phyloP scores from a whole-genome alignment of 2,329 filamentous ascomycete species.

The Aspergillus sp. region DNA sequence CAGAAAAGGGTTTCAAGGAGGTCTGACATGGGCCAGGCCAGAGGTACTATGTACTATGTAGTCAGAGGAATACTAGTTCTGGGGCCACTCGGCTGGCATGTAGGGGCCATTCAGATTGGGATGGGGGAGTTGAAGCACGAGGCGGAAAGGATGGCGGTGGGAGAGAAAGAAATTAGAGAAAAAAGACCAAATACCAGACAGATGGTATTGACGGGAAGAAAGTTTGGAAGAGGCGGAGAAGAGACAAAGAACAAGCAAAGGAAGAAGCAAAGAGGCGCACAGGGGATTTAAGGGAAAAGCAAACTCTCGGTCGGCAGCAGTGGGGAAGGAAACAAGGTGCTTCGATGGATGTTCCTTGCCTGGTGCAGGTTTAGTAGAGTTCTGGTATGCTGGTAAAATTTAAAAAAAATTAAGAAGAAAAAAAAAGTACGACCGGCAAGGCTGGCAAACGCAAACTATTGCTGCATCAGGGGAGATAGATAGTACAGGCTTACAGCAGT shows the following conservation, averaged over 20 bases:
- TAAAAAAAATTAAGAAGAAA: too few species aligned
- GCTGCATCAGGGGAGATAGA: neutral
- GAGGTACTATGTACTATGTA: neutral
- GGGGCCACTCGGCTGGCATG: neutral
- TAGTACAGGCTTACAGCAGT: too few species aligned
- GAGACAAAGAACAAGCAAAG: neutral
- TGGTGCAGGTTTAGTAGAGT: neutral
- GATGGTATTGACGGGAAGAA: neutral
- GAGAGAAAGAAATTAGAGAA: neutral
- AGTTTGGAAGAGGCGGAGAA: neutral
- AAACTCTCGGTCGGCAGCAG: neutral
- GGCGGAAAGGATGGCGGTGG: neutral
- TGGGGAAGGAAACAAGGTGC: neutral
- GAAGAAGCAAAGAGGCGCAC: neutral
- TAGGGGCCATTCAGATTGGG: neutral
- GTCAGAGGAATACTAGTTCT: neutral
- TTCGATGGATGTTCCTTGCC: slow-evolving; percentile 9
- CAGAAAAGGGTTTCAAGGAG: neutral
- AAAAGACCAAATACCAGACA: neutral
- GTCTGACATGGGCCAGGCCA: neutral
- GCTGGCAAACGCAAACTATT: neutral
- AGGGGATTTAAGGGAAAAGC: neutral
- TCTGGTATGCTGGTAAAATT: neutral
- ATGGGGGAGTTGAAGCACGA: neutral
- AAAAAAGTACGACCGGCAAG: neutral